These are phyloP conservation scores for Crataegus laevigata DNA, from an alignment of 306 rosid genomes.

Conservation along the genomic window DNA sequence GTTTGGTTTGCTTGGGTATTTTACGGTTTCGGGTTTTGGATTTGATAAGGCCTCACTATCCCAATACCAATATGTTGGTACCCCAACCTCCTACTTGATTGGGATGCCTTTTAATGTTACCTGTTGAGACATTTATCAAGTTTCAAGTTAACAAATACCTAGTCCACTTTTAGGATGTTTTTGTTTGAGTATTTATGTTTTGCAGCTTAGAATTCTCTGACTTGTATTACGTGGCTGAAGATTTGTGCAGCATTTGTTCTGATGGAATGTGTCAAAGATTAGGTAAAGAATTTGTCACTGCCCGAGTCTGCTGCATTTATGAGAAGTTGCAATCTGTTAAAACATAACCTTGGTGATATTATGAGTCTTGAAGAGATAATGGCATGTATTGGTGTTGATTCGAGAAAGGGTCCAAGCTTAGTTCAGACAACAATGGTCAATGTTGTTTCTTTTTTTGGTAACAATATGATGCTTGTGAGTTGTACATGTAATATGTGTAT, in stretches of 20 bases:
- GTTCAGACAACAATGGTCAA: slow-evolving; percentile 1
- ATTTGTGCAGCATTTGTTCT: slow-evolving; percentile 43
- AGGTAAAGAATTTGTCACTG: slow-evolving; percentile 34
- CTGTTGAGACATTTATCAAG: background rate
- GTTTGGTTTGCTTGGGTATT: background rate
- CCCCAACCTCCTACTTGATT: background rate
- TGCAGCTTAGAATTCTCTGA: slow-evolving; percentile 2
- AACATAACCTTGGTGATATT: slow-evolving; percentile 24
- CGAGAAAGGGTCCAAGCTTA: slow-evolving; percentile 19
- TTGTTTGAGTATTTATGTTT: background rate
- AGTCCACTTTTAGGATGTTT: background rate
- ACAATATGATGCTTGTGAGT: background rate
- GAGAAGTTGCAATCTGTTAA: slow-evolving; percentile 48
- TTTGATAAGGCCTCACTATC: background rate
- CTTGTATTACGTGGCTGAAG: background rate
- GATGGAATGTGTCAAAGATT: slow-evolving; percentile 52
- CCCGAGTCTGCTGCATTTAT: slow-evolving; percentile 23
- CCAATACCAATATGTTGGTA: background rate
- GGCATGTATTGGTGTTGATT: slow-evolving; percentile 34
- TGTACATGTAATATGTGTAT: background rate
- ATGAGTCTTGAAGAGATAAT: slow-evolving; percentile 44
- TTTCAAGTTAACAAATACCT: background rate
- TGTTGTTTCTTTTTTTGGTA: background rate
- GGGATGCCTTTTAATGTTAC: background rate
- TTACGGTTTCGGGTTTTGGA: background rate